These are phyloP conservation scores for Corchorus capsularis DNA, from an alignment of 345 rosid genomes.

Conservation along the genomic window DNA sequence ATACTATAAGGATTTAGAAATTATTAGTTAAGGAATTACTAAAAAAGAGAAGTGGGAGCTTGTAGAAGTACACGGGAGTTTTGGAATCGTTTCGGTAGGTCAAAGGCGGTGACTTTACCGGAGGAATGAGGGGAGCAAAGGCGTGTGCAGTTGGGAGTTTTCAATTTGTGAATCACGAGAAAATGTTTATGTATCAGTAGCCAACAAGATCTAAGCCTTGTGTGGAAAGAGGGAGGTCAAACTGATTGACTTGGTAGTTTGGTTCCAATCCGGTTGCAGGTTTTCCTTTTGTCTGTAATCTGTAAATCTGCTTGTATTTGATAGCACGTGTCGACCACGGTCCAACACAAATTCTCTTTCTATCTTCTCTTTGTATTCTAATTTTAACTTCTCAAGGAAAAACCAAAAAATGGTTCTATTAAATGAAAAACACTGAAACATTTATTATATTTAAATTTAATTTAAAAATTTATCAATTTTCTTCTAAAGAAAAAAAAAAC, in stretches of 20 bases:
- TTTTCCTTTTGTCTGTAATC: not conserved
- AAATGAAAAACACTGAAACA: no score
- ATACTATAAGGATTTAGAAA: no score
- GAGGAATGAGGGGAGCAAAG: not conserved
- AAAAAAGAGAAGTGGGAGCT: not conserved
- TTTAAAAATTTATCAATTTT: no score
- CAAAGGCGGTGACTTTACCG: not conserved
- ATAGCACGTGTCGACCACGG: slow-evolving; percentile 28
- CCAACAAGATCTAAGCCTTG: not conserved
- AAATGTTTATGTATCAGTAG: not conserved
- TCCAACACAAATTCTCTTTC: no score
- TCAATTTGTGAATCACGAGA: not conserved
- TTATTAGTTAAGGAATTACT: no score
- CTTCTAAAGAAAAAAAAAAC: no score
- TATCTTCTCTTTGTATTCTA: no score
- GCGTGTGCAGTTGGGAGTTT: not conserved
- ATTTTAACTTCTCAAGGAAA: no score
- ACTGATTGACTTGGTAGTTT: not conserved
- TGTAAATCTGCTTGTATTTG: not conserved
- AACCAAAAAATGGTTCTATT: no score
- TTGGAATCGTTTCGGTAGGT: not conserved
- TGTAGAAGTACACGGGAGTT: not conserved
- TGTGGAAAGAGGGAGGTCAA: not conserved
- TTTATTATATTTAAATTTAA: no score
- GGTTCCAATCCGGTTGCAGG: not conserved